Base-by-base conservation (phyloP, 1,284 basidiomycete genomes). In the Cryptococcus amylolentus region DNA sequence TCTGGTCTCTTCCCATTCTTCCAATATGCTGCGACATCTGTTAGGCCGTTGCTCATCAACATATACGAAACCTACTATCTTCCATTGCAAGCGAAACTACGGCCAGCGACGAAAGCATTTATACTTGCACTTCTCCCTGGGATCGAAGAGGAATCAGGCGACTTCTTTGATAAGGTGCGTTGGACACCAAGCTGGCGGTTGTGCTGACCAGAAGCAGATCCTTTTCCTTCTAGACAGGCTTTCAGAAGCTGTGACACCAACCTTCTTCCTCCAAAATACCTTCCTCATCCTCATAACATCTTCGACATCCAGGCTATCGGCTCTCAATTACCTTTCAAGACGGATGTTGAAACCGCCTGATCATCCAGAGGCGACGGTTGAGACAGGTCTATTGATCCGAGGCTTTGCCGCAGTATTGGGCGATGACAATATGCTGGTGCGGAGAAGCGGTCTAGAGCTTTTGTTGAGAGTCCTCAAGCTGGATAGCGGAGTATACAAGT, bases 1-100 rank as follows among this genome's bases (percentile, higher is more conserved):
- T 89, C 91, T 5, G 96, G 96, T 4, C 77, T 99, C 9, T 95
- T 99, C 69, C 96, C 96, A 0, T 98, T 98, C 83, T 98, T 98
- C 72, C 92, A 97, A 76, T 97, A 92, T 76, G 93, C 96, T 5
- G 88, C 94, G 14, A 98, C 93, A 6, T 93, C 91, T 20, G 92
- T 95, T 56, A 89, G 94, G 85, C 92, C 92, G 1, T 83, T 87
- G 10, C 80, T 97, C 1, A 82, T 97, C 49, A 88, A 87, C 64
- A 82, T 97, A 12, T 96, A 91, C 68, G 89, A 95, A 66, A 88
- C 84, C 2, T 86, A 91, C 78, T 98, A 96, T 74, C 80, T 98
- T 4, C 92, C 95, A 0, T 80, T 99, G 8, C 86, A 90, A 76
- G 80, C 80, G 16, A 83, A 85, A 46, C 81, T 99, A 16, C 85